Percentiles rank a stretch among this genome's conserved stretches.
Evolutionary conservation across 345 rosid genomes (phyloP).

Genomic region (Crucihimalaya himalaica): DNA sequence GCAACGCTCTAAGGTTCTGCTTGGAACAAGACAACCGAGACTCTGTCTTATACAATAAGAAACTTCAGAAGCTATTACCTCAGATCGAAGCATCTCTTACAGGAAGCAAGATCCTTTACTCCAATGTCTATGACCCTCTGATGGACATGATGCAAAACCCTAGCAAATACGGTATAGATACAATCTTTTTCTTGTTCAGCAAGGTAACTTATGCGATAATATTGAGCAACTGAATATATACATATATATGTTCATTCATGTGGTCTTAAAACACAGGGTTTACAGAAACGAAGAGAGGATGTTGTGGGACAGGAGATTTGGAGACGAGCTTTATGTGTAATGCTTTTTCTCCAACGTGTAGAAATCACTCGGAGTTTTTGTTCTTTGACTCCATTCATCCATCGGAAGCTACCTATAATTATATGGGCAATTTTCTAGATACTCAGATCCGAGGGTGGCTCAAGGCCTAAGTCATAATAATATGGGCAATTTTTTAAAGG

Average conservation of each 20-base stretch:
- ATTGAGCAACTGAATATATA: not conserved
- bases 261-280: not conserved
- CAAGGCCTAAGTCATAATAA: not conserved
- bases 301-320: not conserved
- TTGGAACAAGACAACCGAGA: not conserved
- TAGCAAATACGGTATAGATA: not conserved
- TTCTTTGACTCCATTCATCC: not conserved
- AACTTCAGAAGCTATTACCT: not conserved
- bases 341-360: not conserved
- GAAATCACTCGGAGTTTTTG: not conserved
- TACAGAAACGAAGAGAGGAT: not conserved
- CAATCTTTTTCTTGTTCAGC: not conserved
- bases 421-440: not conserved
- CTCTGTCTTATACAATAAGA: not conserved
- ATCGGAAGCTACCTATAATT: not conserved
- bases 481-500: not conserved
- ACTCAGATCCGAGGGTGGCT: not conserved
- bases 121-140: not conserved
- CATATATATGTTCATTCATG: not conserved
- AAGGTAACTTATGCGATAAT: not conserved
- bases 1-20: not conserved
- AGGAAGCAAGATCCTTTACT: conserved; percentile 1
- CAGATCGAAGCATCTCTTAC: not conserved
- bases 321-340: not conserved
- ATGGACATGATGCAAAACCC: conserved; percentile 7